Conservation (phyloP, 2,329 filamentous ascomycete species). For the Hypoxylon sp. region DNA sequence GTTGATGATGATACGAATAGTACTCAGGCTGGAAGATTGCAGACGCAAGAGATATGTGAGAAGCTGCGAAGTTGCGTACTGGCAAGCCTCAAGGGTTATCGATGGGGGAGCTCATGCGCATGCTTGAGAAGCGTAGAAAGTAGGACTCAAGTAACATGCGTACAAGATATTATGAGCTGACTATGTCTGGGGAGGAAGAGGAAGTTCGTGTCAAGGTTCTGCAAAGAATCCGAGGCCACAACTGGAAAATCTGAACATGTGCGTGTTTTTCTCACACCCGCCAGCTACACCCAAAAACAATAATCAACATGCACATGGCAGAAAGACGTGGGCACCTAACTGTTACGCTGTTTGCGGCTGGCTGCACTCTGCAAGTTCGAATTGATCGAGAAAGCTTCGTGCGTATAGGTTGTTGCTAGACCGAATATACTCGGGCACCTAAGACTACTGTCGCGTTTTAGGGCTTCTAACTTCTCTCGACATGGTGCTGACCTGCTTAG, state of each 20-base stretch:
- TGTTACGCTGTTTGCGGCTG: background rate
- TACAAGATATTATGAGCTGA: background rate
- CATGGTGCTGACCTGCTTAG: background rate
- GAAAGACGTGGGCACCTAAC: background rate
- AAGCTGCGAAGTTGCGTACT: background rate
- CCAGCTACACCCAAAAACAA: background rate
- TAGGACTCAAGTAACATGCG: background rate
- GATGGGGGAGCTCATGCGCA: background rate
- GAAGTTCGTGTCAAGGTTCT: background rate
- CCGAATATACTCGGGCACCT: background rate
- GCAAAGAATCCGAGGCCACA: too few species aligned
- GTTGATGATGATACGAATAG: background rate
- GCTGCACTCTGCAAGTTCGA: background rate
- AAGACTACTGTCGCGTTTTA: too few species aligned
- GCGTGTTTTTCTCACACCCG: background rate
- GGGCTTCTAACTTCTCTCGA: too few species aligned
- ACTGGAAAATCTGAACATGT: background rate
- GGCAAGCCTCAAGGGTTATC: background rate
- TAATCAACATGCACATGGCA: background rate
- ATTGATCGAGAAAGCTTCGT: background rate
- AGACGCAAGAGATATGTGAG: background rate
- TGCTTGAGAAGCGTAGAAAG: background rate
- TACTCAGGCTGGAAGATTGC: background rate
- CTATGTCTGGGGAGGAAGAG: background rate
- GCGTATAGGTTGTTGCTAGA: background rate